These are phyloP conservation scores for Albophoma yamanashiensis DNA, from an alignment of 2,329 filamentous ascomycete species.

Conservation along the genomic window DNA sequence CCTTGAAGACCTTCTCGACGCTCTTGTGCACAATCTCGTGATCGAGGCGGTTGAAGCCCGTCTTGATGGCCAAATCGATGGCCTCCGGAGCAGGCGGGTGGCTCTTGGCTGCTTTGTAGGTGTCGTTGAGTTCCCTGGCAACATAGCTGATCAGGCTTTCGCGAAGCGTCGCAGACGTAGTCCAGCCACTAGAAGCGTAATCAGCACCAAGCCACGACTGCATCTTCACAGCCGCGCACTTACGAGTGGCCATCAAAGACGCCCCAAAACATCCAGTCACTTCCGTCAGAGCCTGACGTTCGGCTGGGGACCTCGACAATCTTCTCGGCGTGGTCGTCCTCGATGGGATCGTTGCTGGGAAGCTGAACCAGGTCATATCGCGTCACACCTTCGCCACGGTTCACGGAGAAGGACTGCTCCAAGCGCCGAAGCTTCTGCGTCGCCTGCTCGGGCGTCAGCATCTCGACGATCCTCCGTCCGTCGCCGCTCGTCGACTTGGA, in stretches of 20 bases:
- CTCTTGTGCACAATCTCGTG: constrained; percentile 91
- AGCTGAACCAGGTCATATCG: constrained; percentile 92
- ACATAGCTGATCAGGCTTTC: constrained; percentile 89
- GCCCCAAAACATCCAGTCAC: constrained; percentile 99
- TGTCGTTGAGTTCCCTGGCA: constrained; percentile 82
- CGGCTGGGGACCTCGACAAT: constrained; percentile 77
- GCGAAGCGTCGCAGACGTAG: constrained; percentile 89
- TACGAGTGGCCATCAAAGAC: constrained; percentile 96
- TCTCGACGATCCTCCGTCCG: constrained; percentile 80
- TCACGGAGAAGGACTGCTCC: constrained; percentile 86
- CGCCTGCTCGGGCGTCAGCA: constrained; percentile 91
- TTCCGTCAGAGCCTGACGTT: constrained; percentile 27
- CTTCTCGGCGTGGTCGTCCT: constrained; percentile 97
- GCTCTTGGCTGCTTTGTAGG: constrained; percentile 63
- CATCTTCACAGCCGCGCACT: constrained; percentile 18
- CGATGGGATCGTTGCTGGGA: constrained; percentile 93
- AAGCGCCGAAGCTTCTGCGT: constrained; percentile 80
- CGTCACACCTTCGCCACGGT: constrained; percentile 80
- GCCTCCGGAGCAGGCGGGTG: constrained; percentile 64
- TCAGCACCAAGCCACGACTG: constrained; percentile 5
- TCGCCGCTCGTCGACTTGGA: constrained; percentile 81
- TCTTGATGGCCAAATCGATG: constrained; percentile 86
- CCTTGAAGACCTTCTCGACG: constrained; percentile 81
- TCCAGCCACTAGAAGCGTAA: constrained; percentile 64
- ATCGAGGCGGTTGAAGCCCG: constrained; percentile 78